Evolutionary conservation across 441 rosid genomes (phyloP).

Genomic region (Erodium trifolium): DNA sequence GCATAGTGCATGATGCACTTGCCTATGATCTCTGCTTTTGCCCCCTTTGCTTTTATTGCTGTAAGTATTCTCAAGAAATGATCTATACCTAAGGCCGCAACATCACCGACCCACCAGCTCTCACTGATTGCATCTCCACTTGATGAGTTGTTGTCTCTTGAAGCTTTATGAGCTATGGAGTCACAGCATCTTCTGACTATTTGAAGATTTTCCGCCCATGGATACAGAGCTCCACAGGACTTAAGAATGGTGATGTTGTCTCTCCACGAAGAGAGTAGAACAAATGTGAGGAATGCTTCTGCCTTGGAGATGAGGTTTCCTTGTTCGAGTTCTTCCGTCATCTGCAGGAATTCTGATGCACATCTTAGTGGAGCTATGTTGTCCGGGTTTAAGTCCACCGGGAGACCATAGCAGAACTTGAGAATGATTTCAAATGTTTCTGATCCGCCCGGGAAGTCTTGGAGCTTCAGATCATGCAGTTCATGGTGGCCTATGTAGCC

Average conservation of each 20-base stretch:
- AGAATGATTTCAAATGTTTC: slow-evolving; percentile 82
- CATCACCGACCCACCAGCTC: slow-evolving; percentile 98
- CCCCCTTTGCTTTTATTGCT: slow-evolving; percentile 87
- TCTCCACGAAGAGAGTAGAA: slow-evolving; percentile 87
- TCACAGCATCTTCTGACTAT: slow-evolving; percentile 85
- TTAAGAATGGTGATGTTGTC: slow-evolving; percentile 75
- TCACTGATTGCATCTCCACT: slow-evolving; percentile 77
- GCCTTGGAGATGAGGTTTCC: slow-evolving; percentile 92
- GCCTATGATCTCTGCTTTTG: slow-evolving; percentile 73
- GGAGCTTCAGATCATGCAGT: slow-evolving; percentile 46
- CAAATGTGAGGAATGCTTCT: slow-evolving; percentile 92
- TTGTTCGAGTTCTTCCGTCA: slow-evolving; percentile 96
- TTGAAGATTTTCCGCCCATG: slow-evolving; percentile 94
- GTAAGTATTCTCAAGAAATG: slow-evolving; percentile 82
- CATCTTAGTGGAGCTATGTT: slow-evolving; percentile 79
- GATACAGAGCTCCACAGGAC: slow-evolving; percentile 79
- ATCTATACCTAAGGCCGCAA: slow-evolving; percentile 74
- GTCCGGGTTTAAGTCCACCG: slow-evolving; percentile 82
- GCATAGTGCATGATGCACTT: slow-evolving; percentile 74
- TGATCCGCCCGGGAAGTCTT: slow-evolving; percentile 80
- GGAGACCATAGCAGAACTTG: slow-evolving; percentile 86
- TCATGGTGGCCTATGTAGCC: slow-evolving; percentile 63
- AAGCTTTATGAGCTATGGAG: slow-evolving; percentile 92
- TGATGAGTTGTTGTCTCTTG: slow-evolving; percentile 78
- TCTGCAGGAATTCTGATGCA: slow-evolving; percentile 83